Percentiles rank a stretch among this genome's conserved stretches.
phyloP scores from a whole-genome alignment of 163 green algal species.

The Chloroidium sp. region DNA sequence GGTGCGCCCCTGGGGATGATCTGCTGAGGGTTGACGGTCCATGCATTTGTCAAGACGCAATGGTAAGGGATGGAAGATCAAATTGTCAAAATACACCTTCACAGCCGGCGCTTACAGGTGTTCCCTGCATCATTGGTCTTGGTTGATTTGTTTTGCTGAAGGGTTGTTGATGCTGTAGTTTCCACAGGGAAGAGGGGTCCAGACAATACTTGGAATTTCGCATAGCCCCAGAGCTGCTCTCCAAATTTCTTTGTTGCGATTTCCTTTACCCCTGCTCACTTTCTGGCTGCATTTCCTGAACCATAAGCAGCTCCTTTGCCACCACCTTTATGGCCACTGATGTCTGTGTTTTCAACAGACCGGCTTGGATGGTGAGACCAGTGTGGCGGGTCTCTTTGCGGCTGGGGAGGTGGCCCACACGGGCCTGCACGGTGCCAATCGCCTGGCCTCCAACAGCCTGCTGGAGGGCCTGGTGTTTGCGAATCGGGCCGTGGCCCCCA shows the following conservation, averaged over 20 bases:
- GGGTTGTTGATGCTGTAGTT: too few relatives aligned
- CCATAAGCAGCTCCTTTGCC: neutral
- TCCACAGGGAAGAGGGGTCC: too few relatives aligned
- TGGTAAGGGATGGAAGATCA: too few relatives aligned
- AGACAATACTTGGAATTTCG: too few relatives aligned
- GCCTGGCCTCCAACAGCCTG: conserved; percentile 92
- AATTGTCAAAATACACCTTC: too few relatives aligned
- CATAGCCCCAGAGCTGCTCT: too few relatives aligned
- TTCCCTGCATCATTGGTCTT: too few relatives aligned
- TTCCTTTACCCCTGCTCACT: neutral
- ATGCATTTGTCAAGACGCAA: too few relatives aligned
- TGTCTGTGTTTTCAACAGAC: conserved; percentile 43
- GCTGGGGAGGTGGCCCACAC: conserved; percentile 89
- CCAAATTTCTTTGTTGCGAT: neutral
- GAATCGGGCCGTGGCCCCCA: conserved; percentile 54
- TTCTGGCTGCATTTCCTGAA: neutral
- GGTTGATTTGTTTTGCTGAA: too few relatives aligned
- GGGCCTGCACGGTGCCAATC: conserved; percentile 95
- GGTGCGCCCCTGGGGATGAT: neutral
- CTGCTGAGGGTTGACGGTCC: too few relatives aligned
- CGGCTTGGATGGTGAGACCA: conserved; percentile 74
- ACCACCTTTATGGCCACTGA: neutral
- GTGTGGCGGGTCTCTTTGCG: conserved; percentile 83
- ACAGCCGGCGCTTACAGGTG: too few relatives aligned
- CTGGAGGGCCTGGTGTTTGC: conserved; percentile 95